Evolutionary conservation across 352 stramenopile genomes (phyloP), one percentile per base, ranked within the genome.

Genomic region (Pythium rhizo-oryzae): DNA sequence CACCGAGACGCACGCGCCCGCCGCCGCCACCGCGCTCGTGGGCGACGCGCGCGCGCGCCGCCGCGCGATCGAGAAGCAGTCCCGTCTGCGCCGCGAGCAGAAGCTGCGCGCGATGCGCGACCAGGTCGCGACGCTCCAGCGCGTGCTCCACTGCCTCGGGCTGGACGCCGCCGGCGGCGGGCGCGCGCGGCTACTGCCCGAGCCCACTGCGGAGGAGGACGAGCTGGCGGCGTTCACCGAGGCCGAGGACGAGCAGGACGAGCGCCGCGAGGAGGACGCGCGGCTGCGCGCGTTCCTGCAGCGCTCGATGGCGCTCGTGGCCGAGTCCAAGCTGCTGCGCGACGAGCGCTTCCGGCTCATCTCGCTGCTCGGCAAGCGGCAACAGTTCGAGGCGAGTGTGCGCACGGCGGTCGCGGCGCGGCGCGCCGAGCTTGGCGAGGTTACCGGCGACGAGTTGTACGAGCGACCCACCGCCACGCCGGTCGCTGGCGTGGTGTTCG

Each of bases 61-160:
- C 47, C 52, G 37, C 13, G 59, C 52, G n/a, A 58, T 57, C 35
- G 59, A 65, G 33, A 30, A 24, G 46, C 59, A 49, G 19, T 65
- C 59, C n/a, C 59, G 46, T 9, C 59, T 23, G 8, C 52, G 37
- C 12, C 46, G 46, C 13, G 18, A 59, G 59, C 30, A 58, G 59
- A 49, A 49, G 19, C 11, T 58, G 9, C 59, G 35, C 8, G 44
- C 16, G 15, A 63, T 63, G 57, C 57, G 37, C 25, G 46, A 39
- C 4, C 59, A 44, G 5, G 46, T 65, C 1, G 16, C 39, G 30
- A 58, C 59, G 3, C 49, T 65, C 5, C 28, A 58, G 46, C 21
- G n/a, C 18, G 37, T 65, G 46, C n/a, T 65, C 33, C 37, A 37
- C 4, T 51, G 49, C 37, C 35, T 58, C 44, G 24, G 57, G 28